A percentile compares a stretch with the other conserved stretches of the same genome.
Evolutionary conservation across 78 protist genomes (phyloP).

Genomic region (Protostelium mycophagum): DNA sequence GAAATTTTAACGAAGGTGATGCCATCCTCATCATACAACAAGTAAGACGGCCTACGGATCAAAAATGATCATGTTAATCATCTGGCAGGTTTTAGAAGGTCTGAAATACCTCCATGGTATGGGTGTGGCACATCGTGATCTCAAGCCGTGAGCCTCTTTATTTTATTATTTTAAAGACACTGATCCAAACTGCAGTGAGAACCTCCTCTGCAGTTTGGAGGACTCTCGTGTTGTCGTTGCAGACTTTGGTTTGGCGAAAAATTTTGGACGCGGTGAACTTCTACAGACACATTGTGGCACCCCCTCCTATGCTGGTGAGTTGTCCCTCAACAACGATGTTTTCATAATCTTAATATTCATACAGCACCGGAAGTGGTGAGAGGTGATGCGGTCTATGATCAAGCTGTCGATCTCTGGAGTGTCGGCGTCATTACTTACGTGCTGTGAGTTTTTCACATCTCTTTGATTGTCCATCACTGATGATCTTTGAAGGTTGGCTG

Average conservation of each 20-base stretch:
- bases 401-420: conserved; percentile 69
- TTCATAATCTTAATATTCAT: background rate
- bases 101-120: conserved; percentile 74
- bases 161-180: background rate
- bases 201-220: background rate
- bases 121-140: conserved; percentile 74
- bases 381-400: conserved; percentile 52
- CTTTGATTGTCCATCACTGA: background rate
- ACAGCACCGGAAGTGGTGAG: conserved; percentile 70
- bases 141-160: conserved; percentile 22
- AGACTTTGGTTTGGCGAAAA: conserved; percentile 67
- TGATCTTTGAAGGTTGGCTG: conserved; percentile 24
- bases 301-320: conserved; percentile 43
- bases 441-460: background rate
- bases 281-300: conserved; percentile 70
- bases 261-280: conserved; percentile 55
- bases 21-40: conserved; percentile 65
- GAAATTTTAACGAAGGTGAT: conserved; percentile 60
- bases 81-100: conserved; percentile 71
- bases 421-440: conserved; percentile 74
- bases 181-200: background rate
- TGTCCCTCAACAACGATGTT: background rate
- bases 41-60: too few relatives aligned
- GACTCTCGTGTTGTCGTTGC: conserved; percentile 56
- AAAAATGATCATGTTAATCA: conserved; percentile 7